Evolutionary conservation across 1,284 basidiomycete species (phyloP).

Genomic region (Leccinum griseonigrum): DNA sequence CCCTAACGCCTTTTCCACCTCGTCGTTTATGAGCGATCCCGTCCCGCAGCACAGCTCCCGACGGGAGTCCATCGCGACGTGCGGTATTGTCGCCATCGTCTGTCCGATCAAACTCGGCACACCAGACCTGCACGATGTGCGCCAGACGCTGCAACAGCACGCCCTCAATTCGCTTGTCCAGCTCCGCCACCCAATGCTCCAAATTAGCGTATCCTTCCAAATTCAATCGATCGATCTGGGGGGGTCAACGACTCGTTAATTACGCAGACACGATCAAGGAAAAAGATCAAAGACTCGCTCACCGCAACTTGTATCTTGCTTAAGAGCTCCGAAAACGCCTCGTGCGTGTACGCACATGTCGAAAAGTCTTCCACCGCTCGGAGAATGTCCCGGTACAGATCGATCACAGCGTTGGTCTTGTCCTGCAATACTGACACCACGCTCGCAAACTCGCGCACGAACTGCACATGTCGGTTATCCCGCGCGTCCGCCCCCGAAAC

Average conservation of each 20-base stretch:
- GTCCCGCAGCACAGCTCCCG: conserved; percentile 43
- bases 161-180: conserved; percentile 85
- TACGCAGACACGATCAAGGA: background rate
- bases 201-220: conserved; percentile 97
- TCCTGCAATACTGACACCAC: conserved; percentile 90
- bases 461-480: background rate
- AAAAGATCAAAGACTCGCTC: conserved; percentile 24
- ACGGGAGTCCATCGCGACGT: conserved; percentile 48
- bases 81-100: conserved; percentile 55
- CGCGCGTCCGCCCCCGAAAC: conserved; percentile 70
- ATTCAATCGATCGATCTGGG: conserved; percentile 88
- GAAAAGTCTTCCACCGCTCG: conserved; percentile 84
- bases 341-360: conserved; percentile 81
- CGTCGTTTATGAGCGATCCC: conserved; percentile 55
- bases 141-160: conserved; percentile 79
- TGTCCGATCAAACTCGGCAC: conserved; percentile 74
- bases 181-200: conserved; percentile 91
- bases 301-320: conserved; percentile 85
- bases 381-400: conserved; percentile 44
- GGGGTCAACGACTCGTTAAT: background rate
- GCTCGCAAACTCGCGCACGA: conserved; percentile 57
- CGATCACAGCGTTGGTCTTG: conserved; percentile 92
- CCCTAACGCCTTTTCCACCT: conserved; percentile 63
- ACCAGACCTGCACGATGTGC: conserved; percentile 86
- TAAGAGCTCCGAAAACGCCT: conserved; percentile 56